Conservation (phyloP, 2,329 filamentous ascomycete genomes). For the Coccinonectria pachysandricola region DNA sequence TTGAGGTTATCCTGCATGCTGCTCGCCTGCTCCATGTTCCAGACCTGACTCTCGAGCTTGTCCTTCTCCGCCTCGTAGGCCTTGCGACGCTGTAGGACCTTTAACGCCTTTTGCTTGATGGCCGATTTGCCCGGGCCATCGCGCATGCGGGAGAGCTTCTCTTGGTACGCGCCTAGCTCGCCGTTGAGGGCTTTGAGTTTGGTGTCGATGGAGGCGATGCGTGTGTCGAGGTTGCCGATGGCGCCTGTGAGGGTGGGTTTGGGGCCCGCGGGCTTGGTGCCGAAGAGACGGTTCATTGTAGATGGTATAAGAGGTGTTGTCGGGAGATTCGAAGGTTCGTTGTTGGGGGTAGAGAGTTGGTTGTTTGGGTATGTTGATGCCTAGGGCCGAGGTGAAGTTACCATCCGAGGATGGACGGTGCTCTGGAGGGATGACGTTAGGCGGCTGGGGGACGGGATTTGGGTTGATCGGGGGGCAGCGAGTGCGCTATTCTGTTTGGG, state of each 20-base stretch:
- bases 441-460: slow-evolving; percentile 9
- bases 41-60: slow-evolving; percentile 85
- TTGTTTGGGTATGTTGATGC: background rate
- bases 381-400: slow-evolving; percentile 1
- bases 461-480: slow-evolving; percentile 5
- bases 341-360: background rate
- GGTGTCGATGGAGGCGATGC: slow-evolving; percentile 81
- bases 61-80: slow-evolving; percentile 91
- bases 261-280: slow-evolving; percentile 72
- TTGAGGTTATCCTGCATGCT: slow-evolving; percentile 99
- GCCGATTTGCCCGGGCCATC: slow-evolving; percentile 89
- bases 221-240: slow-evolving; percentile 74
- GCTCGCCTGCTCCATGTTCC: slow-evolving; percentile 98
- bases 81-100: slow-evolving; percentile 85
- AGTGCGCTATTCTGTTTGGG: background rate
- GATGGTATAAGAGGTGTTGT: slow-evolving; percentile 3
- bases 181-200: slow-evolving; percentile 88
- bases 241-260: slow-evolving; percentile 82
- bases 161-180: slow-evolving; percentile 80
- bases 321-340: background rate
- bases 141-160: slow-evolving; percentile 83
- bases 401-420: too few relatives aligned
- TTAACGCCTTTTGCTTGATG: slow-evolving; percentile 88
- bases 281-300: slow-evolving; percentile 92
- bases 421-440: slow-evolving; percentile 19